phyloP scores from a whole-genome alignment of 2,329 filamentous ascomycete species.

The Alternaria hordeiaustralica region DNA sequence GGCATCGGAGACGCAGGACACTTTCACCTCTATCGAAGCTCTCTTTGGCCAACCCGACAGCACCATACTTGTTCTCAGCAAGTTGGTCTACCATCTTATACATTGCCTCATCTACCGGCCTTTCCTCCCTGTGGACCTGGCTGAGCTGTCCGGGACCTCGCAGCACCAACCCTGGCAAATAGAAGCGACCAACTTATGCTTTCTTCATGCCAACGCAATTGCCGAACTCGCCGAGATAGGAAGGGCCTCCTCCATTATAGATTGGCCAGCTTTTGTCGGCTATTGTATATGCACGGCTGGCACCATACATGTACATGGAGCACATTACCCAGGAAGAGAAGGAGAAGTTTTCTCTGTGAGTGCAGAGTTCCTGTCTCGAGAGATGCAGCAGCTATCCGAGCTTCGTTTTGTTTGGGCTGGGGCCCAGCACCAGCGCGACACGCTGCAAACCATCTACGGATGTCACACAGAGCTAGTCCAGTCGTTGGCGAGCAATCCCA shows the following conservation, averaged over 20 bases:
- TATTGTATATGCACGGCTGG: conserved; percentile 88
- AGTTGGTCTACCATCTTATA: conserved; percentile 84
- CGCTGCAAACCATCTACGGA: conserved; percentile 76
- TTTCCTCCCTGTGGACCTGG: conserved; percentile 83
- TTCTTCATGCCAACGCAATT: conserved; percentile 85
- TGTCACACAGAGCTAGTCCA: conserved; percentile 84
- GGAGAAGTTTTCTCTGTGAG: conserved; percentile 69
- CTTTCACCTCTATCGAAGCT: conserved; percentile 76
- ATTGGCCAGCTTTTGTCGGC: conserved; percentile 86
- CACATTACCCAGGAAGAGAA: conserved; percentile 73
- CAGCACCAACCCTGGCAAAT: conserved; percentile 94
- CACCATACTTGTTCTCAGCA: conserved; percentile 79
- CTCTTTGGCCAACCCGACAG: conserved; percentile 81
- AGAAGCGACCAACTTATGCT: conserved; percentile 87
- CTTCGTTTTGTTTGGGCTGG: conserved; percentile 77
- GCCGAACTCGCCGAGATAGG: conserved; percentile 82
- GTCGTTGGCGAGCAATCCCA: conserved; percentile 69
- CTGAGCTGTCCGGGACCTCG: conserved; percentile 77
- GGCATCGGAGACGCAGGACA: conserved; percentile 80
- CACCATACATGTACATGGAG: conserved; percentile 86
- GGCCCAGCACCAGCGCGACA: conserved; percentile 80
- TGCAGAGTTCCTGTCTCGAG: conserved; percentile 74
- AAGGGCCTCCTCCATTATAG: conserved; percentile 73
- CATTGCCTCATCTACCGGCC: conserved; percentile 87
- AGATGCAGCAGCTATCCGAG: conserved; percentile 81